Base-by-base conservation (phyloP, 306 rosid genomes). In the Rosa multiflora region DNA sequence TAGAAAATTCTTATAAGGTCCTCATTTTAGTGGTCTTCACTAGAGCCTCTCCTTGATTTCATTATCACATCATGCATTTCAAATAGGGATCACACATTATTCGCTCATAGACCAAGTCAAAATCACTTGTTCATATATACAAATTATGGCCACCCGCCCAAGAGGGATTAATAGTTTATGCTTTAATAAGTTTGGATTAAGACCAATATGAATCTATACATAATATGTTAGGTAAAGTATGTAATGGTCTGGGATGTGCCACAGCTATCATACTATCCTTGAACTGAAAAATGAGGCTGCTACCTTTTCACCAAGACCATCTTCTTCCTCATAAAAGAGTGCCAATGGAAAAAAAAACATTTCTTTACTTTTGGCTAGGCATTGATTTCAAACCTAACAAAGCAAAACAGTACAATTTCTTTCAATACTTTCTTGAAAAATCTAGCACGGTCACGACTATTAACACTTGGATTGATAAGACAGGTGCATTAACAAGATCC, bases 401-500 rank as follows among this genome's bases (percentile, higher is more conserved):
- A 84, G 87, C 64, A 47, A 62, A 82, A 21, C 73, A 63, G 59
- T 80, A 81, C 56, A 61, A 81, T 70, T 84, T 79, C 78, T 82
- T 82, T 70, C 87, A 76, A 78, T 64, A 18, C 26, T 66, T 70
- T 79, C 88, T 51, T 32, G 79, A 91, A 85, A 91, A 85, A 81
- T 86, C 82, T 77, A 84, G 84, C 80, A 71, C 15, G 62, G 82
- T 90, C 93, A 90, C 87, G 85, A 79, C 51, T 43, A 6, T 58
- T 71, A 79, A 70, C 75, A 59, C 69, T 72, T 78, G 5, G 55
- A 53, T 58, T 79, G 93, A 84, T 75, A 83, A 82, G 70, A 90
- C 95, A 61, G 66, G 23, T 63, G 66, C 83, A 61, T 84, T 64
- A 73, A 84, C 84, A 52, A 70, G 63, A 73, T 86, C 95, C 98